Base-by-base conservation (phyloP, 2,329 filamentous ascomycete genomes). In the Fusarium humuli region DNA sequence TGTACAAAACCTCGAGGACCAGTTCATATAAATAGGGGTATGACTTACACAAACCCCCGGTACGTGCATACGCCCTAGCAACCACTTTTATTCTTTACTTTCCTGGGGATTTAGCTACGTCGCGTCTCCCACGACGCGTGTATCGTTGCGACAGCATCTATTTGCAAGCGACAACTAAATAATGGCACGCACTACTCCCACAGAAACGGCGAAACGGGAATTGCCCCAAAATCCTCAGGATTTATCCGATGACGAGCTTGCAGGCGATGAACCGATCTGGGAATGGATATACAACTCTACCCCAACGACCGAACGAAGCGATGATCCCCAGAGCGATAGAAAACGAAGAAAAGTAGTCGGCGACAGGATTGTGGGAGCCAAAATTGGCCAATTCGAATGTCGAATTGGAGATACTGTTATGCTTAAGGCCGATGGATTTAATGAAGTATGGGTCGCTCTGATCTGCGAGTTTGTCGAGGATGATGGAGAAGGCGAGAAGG, bases 371-470 rank as follows among this genome's bases (percentile, higher is more conserved):
- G 79, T 96, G 42, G 96, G 93, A 6, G 96, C 95, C 22, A 89
- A 88, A 27, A 94, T 94, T 86, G 94, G 94, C 25, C 84, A 79
- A 14, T 97, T 98, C 70, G 87, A 91, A 76, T 97, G 94, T 81
- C 86, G 83, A 57, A 79, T 97, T 40, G 96, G 96, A 46, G 94
- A 99, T 76, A 88, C 89, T 22, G 91, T 98, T 37, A 84, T 98
- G 42, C 85, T 99, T 58, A 97, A 97, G 79, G 93, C 94, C 2
- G 93, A 97, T 41, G 94, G 93, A 6, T 88, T 89, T 42, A 93
- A 93, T 70, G 94, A 97, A 75, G 92, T 94, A 13, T 99, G 96
- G 94, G 92, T 97, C 5, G 96, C 93, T 34, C 90, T 99, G 67
- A 91, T 98, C 55, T 92, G 91, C 75, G 90, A 93, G 45, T 97